Conservation (phyloP, 495 filamentous ascomycete genomes). For the Neurospora sp. region DNA sequence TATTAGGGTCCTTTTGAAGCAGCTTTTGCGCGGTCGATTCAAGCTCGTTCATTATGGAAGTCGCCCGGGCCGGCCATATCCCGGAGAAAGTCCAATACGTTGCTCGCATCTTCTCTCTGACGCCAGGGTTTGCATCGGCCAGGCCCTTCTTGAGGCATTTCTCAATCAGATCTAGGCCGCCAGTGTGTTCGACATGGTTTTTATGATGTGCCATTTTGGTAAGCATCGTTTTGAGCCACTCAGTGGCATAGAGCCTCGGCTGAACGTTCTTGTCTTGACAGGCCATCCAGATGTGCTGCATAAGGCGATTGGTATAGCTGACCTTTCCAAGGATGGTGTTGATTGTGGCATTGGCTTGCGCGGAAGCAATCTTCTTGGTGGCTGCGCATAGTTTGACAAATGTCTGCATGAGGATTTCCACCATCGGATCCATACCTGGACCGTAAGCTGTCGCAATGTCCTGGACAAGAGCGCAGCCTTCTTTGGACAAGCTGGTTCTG, state of each 20-base stretch:
- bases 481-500: slow-evolving; percentile 78
- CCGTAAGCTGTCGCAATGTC: slow-evolving; percentile 71
- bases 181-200: slow-evolving; percentile 69
- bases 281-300: slow-evolving; percentile 74
- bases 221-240: slow-evolving; percentile 76
- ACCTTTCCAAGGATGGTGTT: slow-evolving; percentile 66
- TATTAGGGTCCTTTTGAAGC: slow-evolving; percentile 68
- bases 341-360: slow-evolving; percentile 66
- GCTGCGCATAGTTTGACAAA: slow-evolving; percentile 77
- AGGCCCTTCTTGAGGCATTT: slow-evolving; percentile 83
- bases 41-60: slow-evolving; percentile 61
- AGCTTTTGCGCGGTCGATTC: slow-evolving; percentile 64
- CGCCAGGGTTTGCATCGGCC: slow-evolving; percentile 74
- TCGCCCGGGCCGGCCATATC: slow-evolving; percentile 70
- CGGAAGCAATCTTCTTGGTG: slow-evolving; percentile 82
- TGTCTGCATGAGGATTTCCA: slow-evolving; percentile 81
- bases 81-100: slow-evolving; percentile 75
- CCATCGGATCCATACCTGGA: slow-evolving; percentile 73
- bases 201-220: slow-evolving; percentile 71
- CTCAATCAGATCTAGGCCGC: slow-evolving; percentile 70
- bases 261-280: slow-evolving; percentile 87
- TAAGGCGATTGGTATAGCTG: slow-evolving; percentile 64
- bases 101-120: slow-evolving; percentile 70
- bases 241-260: slow-evolving; percentile 63
- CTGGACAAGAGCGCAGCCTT: slow-evolving; percentile 74